phyloP scores from a whole-genome alignment of 441 rosid genomes.

The Gossypium laxum region DNA sequence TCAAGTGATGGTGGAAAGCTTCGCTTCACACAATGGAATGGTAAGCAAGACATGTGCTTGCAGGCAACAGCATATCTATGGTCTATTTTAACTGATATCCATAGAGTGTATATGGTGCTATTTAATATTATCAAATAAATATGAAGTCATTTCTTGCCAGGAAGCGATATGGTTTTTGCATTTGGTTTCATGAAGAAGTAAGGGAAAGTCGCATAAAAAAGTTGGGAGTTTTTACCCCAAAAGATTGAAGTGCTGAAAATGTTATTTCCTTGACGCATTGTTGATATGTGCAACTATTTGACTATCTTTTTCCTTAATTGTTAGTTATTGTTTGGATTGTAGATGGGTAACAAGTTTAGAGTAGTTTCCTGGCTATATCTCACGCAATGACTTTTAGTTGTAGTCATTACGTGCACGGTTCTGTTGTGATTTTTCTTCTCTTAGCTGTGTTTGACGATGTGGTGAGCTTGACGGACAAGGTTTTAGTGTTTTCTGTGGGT shows the following conservation, averaged over 20 bases:
- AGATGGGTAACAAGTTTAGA: not conserved
- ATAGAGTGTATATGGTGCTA: conserved; percentile 17
- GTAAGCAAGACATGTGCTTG: not conserved
- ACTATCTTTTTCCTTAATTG: too few relatives aligned
- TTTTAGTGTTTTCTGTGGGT: not conserved
- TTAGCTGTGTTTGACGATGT: not conserved
- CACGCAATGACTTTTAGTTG: not conserved
- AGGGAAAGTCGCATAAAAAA: not conserved
- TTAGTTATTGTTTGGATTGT: too few relatives aligned
- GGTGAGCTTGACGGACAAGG: not conserved
- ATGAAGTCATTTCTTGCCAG: not conserved
- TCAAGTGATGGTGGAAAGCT: not conserved
- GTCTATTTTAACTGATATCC: conserved; percentile 5
- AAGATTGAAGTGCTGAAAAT: not conserved
- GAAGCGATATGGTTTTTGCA: not conserved
- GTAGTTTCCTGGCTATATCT: not conserved
- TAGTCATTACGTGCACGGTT: not conserved
- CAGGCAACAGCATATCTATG: not conserved
- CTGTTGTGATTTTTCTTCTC: not conserved
- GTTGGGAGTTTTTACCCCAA: not conserved
- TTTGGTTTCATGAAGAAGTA: not conserved
- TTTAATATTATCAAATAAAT: not conserved
- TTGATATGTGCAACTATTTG: not conserved
- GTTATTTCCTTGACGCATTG: not conserved
- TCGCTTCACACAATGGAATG: conserved; percentile 4